Evolutionary conservation across 805 yeast genomes (phyloP), one percentile per base, ranked within the genome.

Genomic region (Candida dendrica): DNA sequence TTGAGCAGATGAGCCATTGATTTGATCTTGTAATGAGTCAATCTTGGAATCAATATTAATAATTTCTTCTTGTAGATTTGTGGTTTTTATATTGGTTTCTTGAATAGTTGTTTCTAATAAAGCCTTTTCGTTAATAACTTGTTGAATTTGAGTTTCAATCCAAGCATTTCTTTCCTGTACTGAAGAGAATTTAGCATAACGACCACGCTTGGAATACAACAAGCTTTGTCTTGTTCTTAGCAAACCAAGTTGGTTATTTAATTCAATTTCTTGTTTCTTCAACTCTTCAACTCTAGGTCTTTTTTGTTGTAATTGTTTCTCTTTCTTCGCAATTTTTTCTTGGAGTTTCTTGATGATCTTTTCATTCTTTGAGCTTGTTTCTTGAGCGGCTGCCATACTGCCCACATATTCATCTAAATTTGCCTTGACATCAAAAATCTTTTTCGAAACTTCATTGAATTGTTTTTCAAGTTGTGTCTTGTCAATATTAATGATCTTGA

Each of bases 191-290:
- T 77, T 74, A 20, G 78, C 69, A 44, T 74, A 74, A 39, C 89
- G 76, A 34, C 84, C 86, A 51, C 80, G 84, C 53, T 88, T 90
- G 7, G 84, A 68, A 39, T 83, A 74, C 4, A 90, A 58, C 14
- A 71, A 61, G 48, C 84, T 67, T 58, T 84, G 89, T 24, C 63
- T 70, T 7, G 77, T 64, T 40, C 68, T 71, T 18, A 72, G 50
- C n/a, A 65, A 61, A 3, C 61, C 42, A 8, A 81, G 57, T 38
- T 67, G 51, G 3, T 56, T 50, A 42, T 73, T 72, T 27, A 71
- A 46, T 3, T 49, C 48, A 0, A 51, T 30, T 55, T 83, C 87
- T 35, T 61, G 52, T 1, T 50, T 47, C 36, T 60, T 66, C 11
- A 75, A 56, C 2, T 58, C 46, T 11, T 62, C 60, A 33, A 77